Conservation (phyloP, 495 filamentous ascomycete genomes). For the Hypoxylon intermedium region DNA sequence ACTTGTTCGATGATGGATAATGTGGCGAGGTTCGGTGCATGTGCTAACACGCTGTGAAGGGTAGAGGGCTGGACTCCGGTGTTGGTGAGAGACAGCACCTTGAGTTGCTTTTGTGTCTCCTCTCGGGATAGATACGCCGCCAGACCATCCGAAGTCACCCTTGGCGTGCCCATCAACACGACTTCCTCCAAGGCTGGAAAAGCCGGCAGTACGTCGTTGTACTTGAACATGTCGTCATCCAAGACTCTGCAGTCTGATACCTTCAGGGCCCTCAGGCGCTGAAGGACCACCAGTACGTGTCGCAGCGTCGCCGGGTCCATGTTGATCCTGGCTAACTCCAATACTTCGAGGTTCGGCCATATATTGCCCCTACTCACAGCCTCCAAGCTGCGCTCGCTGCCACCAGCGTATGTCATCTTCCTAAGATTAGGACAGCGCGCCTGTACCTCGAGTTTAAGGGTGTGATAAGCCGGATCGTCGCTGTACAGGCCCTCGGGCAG, state of each 20-base stretch:
- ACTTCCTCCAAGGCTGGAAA: slow-evolving; percentile 76
- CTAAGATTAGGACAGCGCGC: slow-evolving; percentile 81
- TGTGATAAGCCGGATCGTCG: slow-evolving; percentile 75
- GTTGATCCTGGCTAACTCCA: slow-evolving; percentile 75
- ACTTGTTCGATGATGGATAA: slow-evolving; percentile 74
- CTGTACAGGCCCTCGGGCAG: slow-evolving; percentile 85
- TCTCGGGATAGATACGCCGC: slow-evolving; percentile 62
- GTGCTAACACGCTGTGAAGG: slow-evolving; percentile 68
- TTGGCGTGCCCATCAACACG: slow-evolving; percentile 69
- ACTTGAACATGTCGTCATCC: slow-evolving; percentile 75
- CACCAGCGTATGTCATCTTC: slow-evolving; percentile 83
- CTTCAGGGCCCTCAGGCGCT: slow-evolving; percentile 72
- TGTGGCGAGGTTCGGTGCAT: slow-evolving; percentile 65
- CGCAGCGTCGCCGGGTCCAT: slow-evolving; percentile 75
- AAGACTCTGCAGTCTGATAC: slow-evolving; percentile 70
- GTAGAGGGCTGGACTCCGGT: slow-evolving; percentile 70
- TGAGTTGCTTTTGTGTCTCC: slow-evolving; percentile 60
- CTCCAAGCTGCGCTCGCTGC: slow-evolving; percentile 79
- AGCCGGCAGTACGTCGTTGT: slow-evolving; percentile 64
- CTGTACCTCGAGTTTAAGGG: slow-evolving; percentile 83
- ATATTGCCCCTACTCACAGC: slow-evolving; percentile 66
- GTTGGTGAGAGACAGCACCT: slow-evolving; percentile 66
- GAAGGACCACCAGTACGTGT: slow-evolving; percentile 71
- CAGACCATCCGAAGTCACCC: slow-evolving; percentile 74
- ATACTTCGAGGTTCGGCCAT: slow-evolving; percentile 80